Percentiles rank a stretch among this genome's conserved stretches.
These are phyloP conservation scores for Nyssa sinensis DNA, from an alignment of 148 eudicot species.

Conservation along the genomic window DNA sequence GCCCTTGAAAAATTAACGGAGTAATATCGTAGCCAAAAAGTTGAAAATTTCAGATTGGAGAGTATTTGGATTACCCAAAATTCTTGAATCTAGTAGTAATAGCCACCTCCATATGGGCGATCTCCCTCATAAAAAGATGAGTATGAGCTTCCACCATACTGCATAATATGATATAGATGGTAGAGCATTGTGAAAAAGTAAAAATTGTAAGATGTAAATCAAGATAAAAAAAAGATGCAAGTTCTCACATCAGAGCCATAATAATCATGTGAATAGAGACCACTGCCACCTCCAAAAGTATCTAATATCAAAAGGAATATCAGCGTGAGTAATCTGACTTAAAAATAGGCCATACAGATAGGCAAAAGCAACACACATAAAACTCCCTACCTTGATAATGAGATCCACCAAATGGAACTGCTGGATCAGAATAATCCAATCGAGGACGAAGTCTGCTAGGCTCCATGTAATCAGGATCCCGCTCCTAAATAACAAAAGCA, in stretches of 20 bases:
- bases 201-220: not conserved
- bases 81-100: conserved; percentile 43
- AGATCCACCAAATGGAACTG: conserved; percentile 37
- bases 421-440: conserved; percentile 54
- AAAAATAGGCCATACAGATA: not conserved
- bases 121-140: conserved; percentile 51
- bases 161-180: conserved; percentile 16
- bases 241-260: conserved; percentile 70
- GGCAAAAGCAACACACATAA: conserved; percentile 4
- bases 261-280: conserved; percentile 53
- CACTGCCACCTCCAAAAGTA: conserved; percentile 46
- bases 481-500: conserved; percentile 37
- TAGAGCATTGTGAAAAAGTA: conserved; percentile 1
- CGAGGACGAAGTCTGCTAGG: conserved; percentile 72
- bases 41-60: not conserved
- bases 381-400: conserved; percentile 50
- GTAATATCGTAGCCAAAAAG: conserved; percentile 2
- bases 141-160: conserved; percentile 58
- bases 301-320: conserved; percentile 29
- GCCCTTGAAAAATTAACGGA: conserved; percentile 1
- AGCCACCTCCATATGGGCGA: conserved; percentile 67
- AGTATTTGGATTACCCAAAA: conserved; percentile 26
- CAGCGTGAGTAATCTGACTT: not conserved
- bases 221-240: not conserved
- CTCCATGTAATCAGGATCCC: conserved; percentile 61